Percentiles rank a stretch among this genome's conserved stretches.
These are phyloP conservation scores for Arthrobotrys pseudoclavata DNA, from an alignment of 2,329 filamentous ascomycete species.

Conservation along the genomic window DNA sequence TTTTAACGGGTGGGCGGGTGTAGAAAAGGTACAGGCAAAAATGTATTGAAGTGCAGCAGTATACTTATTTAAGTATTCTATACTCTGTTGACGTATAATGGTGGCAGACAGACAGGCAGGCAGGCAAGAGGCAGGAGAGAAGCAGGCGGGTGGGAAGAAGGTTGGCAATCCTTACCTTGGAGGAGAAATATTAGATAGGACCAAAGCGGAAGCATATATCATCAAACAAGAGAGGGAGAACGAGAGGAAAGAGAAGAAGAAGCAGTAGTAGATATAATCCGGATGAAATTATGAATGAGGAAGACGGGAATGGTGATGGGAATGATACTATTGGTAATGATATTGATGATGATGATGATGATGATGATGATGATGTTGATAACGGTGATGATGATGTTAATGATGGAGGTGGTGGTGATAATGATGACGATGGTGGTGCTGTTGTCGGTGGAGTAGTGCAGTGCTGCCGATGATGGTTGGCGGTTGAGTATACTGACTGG, in stretches of 20 bases:
- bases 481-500: background rate
- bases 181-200: slow-evolving; percentile 40
- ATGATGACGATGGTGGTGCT: slow-evolving; percentile 3
- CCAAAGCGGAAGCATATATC: slow-evolving; percentile 56
- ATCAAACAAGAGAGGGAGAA: slow-evolving; percentile 29
- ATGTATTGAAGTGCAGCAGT: slow-evolving; percentile 20
- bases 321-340: slow-evolving; percentile 14
- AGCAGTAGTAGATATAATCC: background rate
- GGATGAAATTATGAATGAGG: background rate
- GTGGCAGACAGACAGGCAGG: slow-evolving; percentile 1
- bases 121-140: background rate
- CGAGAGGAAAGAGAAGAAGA: background rate
- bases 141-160: background rate
- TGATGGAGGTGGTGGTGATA: background rate
- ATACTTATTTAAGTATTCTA: background rate
- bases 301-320: background rate
- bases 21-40: slow-evolving; percentile 17
- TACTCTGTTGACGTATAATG: slow-evolving; percentile 14
- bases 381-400: background rate
- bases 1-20: slow-evolving; percentile 25
- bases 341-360: background rate
- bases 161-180: slow-evolving; percentile 50
- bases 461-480: background rate
- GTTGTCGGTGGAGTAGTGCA: slow-evolving; percentile 6
- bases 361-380: slow-evolving; percentile 1